Conservation (phyloP, 1,284 basidiomycete species). For the Hemileia vastatrix region DNA sequence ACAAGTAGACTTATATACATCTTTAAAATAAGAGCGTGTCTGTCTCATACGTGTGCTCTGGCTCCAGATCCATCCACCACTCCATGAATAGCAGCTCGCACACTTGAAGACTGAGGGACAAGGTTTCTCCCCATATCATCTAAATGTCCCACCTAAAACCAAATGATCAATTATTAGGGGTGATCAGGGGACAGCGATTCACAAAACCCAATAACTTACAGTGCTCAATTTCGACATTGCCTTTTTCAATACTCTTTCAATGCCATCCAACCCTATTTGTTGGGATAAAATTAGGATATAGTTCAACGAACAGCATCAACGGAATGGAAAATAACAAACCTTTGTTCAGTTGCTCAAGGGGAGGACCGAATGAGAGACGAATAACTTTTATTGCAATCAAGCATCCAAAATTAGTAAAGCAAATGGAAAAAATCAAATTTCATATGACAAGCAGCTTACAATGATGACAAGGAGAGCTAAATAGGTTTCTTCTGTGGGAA, state of each 20-base stretch:
- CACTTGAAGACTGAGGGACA: conserved; percentile 3
- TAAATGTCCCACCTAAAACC: conserved; percentile 12
- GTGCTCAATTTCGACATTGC: conserved; percentile 51
- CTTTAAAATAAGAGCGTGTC: too few species aligned
- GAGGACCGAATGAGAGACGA: conserved; percentile 65
- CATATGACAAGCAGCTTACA: conserved; percentile 57
- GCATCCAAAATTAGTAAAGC: background rate
- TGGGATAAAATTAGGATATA: background rate
- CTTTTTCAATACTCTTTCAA: conserved; percentile 64
- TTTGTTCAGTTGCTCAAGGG: conserved; percentile 67
- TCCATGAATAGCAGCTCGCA: conserved; percentile 6
- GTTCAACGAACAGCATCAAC: background rate
- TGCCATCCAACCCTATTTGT: conserved; percentile 64
- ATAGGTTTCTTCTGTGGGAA: conserved; percentile 61
- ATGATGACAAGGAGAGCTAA: conserved; percentile 82
- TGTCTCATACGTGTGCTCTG: too few species aligned
- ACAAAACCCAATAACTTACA: conserved; percentile 8
- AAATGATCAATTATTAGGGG: background rate
- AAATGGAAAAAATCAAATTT: conserved; percentile 33
- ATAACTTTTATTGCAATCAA: conserved; percentile 29
- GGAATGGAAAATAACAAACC: conserved; percentile 48
- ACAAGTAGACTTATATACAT: too few species aligned
- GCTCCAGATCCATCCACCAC: conserved; percentile 12
- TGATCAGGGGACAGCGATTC: background rate
- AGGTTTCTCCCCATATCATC: conserved; percentile 11